Conservation (phyloP, 352 stramenopile species). For the Phytophthora pini region DNA sequence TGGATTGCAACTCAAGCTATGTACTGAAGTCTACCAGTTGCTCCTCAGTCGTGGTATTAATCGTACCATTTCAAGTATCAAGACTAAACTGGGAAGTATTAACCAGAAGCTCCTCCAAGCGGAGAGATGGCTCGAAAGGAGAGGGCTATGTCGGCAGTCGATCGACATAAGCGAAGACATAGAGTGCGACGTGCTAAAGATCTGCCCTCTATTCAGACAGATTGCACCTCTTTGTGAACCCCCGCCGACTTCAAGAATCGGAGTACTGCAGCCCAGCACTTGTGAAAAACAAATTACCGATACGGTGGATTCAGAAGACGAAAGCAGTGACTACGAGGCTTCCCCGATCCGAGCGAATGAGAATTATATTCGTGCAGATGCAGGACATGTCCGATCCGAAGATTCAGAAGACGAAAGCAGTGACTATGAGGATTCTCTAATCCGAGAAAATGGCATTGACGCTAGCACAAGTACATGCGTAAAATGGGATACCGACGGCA, state of each 20-base stretch:
- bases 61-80: conserved; percentile 3
- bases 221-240: conserved; percentile 7
- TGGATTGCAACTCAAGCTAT: conserved; percentile 2
- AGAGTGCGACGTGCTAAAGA: conserved; percentile 5
- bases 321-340: background rate
- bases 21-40: conserved; percentile 10
- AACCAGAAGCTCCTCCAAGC: conserved; percentile 10
- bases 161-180: background rate
- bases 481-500: conserved; percentile 14
- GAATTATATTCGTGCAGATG: background rate
- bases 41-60: conserved; percentile 13
- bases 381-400: background rate
- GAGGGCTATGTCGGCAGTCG: background rate
- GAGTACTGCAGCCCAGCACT: background rate
- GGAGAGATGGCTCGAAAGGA: conserved; percentile 6
- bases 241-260: background rate
- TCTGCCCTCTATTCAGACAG: conserved; percentile 16
- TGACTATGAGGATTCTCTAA: too few species aligned
- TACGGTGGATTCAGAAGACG: background rate
- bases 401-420: background rate
- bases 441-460: too few species aligned
- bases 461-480: background rate
- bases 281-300: background rate
- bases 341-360: background rate
- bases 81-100: conserved; percentile 1